Percentiles rank a stretch among this genome's conserved stretches.
Evolutionary conservation across 805 yeast genomes (phyloP).

Genomic region (Candida boleticola): DNA sequence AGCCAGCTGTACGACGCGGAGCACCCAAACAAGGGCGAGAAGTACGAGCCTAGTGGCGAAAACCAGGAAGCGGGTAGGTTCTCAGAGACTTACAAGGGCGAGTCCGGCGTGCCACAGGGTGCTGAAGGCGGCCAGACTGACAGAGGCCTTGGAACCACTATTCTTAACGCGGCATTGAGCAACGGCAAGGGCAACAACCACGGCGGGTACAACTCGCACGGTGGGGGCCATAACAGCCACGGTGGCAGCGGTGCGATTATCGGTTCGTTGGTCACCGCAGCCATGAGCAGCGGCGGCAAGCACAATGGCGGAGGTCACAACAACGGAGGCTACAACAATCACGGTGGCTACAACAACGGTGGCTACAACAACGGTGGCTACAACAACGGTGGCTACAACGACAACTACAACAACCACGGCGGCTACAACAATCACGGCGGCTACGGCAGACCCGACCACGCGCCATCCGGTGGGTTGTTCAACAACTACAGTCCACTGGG

Average conservation of each 20-base stretch:
- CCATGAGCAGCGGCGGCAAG: slow-evolving; percentile 6
- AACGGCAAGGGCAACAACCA: not conserved
- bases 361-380: slow-evolving; percentile 1
- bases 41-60: too few species aligned
- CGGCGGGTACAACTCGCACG: not conserved
- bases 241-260: not conserved
- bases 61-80: not conserved
- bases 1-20: not conserved
- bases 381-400: slow-evolving; percentile 1
- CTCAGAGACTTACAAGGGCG: slow-evolving; percentile 3
- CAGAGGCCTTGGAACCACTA: slow-evolving; percentile 1
- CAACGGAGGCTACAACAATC: not conserved
- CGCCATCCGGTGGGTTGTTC: slow-evolving; percentile 2
- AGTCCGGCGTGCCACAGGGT: not conserved
- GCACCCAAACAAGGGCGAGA: not conserved
- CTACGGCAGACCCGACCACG: not conserved
- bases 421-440: slow-evolving; percentile 2
- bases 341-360: slow-evolving; percentile 1
- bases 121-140: slow-evolving; percentile 2
- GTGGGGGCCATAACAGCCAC: not conserved
- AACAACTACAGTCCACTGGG: slow-evolving; percentile 6
- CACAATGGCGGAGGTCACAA: slow-evolving; percentile 2
- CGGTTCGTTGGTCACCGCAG: not conserved
- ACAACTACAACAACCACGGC: slow-evolving; percentile 1
- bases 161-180: not conserved